A percentile compares a stretch with the other conserved stretches of the same genome.
Evolutionary conservation across 2,329 filamentous ascomycete genomes (phyloP).

Genomic region (Zopfia rhizophila): DNA sequence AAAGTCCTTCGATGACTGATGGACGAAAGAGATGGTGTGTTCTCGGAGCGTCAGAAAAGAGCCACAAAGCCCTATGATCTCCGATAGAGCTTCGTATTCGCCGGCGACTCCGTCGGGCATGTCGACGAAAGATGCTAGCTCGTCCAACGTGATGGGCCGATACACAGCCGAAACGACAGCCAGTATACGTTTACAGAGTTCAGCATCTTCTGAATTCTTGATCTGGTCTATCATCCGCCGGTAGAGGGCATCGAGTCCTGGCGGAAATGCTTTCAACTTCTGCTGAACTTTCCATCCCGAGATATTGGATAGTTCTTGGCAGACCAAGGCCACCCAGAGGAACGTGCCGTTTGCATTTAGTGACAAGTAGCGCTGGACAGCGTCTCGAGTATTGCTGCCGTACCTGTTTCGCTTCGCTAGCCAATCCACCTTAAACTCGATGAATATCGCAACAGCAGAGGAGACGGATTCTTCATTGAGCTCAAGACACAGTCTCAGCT

Average conservation of each 20-base stretch:
- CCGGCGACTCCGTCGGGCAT: slow-evolving; percentile 16
- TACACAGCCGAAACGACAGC: slow-evolving; percentile 39
- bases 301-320: slow-evolving; percentile 39
- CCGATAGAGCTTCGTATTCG: slow-evolving; percentile 22
- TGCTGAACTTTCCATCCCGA: slow-evolving; percentile 20
- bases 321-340: slow-evolving; percentile 35
- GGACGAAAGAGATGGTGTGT: slow-evolving; percentile 46
- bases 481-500: slow-evolving; percentile 44
- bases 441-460: slow-evolving; percentile 51
- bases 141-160: slow-evolving; percentile 50
- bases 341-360: too few species aligned
- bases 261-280: slow-evolving; percentile 43
- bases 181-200: slow-evolving; percentile 51
- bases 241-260: slow-evolving; percentile 53
- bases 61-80: slow-evolving; percentile 48
- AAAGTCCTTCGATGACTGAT: slow-evolving; percentile 58
- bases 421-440: slow-evolving; percentile 44
- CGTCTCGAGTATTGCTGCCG: slow-evolving; percentile 50
- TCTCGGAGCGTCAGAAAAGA: slow-evolving; percentile 53
- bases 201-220: slow-evolving; percentile 31
- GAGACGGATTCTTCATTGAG: slow-evolving; percentile 49
- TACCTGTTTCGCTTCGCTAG: slow-evolving; percentile 39
- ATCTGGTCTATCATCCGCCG: slow-evolving; percentile 52
- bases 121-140: slow-evolving; percentile 43
- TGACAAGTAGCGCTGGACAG: slow-evolving; percentile 17